phyloP scores from a whole-genome alignment of 2,329 filamentous ascomycete genomes.

The Stenocarpella maydis region DNA sequence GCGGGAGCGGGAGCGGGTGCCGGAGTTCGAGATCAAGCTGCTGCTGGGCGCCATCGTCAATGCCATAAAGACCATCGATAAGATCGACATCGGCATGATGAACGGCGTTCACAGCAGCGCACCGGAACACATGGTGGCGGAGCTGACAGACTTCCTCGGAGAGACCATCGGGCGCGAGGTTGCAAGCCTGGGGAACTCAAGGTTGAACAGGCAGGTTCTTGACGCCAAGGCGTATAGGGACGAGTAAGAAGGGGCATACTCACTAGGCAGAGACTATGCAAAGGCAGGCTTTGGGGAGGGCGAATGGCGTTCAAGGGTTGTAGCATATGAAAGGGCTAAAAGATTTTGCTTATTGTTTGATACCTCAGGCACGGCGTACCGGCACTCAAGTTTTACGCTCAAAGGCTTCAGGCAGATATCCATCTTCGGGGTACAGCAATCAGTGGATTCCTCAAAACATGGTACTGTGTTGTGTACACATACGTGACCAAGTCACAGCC shows the following conservation, averaged over 20 bases:
- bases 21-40: slow-evolving; percentile 59
- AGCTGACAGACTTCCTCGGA: slow-evolving; percentile 64
- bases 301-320: slow-evolving; percentile 26
- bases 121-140: slow-evolving; percentile 50
- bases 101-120: slow-evolving; percentile 52
- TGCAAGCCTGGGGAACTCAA: slow-evolving; percentile 53
- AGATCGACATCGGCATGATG: slow-evolving; percentile 44
- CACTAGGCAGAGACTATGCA: slow-evolving; percentile 37
- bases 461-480: neutral
- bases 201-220: slow-evolving; percentile 59
- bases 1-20: slow-evolving; percentile 58
- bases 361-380: slow-evolving; percentile 38
- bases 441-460: too few relatives aligned
- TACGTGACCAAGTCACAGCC: too few relatives aligned
- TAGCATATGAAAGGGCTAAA: slow-evolving; percentile 32
- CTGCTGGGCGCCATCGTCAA: slow-evolving; percentile 64
- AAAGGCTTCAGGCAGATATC: neutral
- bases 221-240: slow-evolving; percentile 59
- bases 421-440: neutral
- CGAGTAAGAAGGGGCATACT: slow-evolving; percentile 47
- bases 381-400: slow-evolving; percentile 35
- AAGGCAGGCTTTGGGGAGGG: slow-evolving; percentile 39
- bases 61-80: slow-evolving; percentile 56
- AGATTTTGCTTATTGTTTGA: slow-evolving; percentile 21
- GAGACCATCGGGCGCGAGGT: slow-evolving; percentile 61